Conservation (phyloP, 495 filamentous ascomycete genomes). For the Xylaria nigripes region DNA sequence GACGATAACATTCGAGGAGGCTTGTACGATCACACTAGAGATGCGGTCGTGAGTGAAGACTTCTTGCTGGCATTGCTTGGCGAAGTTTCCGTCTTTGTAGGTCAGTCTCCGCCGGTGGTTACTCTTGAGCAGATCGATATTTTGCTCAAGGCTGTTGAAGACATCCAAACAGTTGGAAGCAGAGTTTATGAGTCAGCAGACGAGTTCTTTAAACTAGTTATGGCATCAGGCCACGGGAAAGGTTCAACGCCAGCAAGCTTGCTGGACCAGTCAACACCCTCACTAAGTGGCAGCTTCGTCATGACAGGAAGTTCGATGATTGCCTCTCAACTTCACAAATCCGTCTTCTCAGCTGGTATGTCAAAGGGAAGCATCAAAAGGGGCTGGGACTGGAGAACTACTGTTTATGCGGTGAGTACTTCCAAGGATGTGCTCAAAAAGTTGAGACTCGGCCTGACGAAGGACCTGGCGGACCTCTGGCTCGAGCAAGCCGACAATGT, state of each 20-base stretch:
- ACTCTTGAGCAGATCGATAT: conserved; percentile 59
- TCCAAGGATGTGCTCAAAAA: conserved; percentile 62
- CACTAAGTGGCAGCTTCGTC: conserved; percentile 48
- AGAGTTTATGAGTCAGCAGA: conserved; percentile 62
- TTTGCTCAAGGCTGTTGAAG: conserved; percentile 72
- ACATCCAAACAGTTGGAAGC: conserved; percentile 65
- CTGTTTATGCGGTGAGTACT: conserved; percentile 46
- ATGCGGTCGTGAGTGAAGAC: conserved; percentile 76
- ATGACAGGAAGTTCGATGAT: conserved; percentile 67
- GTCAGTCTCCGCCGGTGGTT: conserved; percentile 43
- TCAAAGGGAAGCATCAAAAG: conserved; percentile 47
- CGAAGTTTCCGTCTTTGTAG: conserved; percentile 70
- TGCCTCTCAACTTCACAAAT: conserved; percentile 52
- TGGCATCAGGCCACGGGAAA: conserved; percentile 37
- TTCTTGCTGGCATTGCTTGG: conserved; percentile 75
- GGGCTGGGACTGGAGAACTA: conserved; percentile 81
- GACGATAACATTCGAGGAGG: conserved; percentile 84
- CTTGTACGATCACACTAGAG: conserved; percentile 67
- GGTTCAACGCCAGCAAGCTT: conserved; percentile 52
- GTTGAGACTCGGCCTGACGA: conserved; percentile 65
- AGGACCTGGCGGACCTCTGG: conserved; percentile 59
- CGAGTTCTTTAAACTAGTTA: conserved; percentile 56
- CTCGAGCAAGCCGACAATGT: conserved; percentile 44
- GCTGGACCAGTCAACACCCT: conserved; percentile 56
- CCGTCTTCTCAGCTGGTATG: conserved; percentile 46